phyloP scores from a whole-genome alignment of 2,329 filamentous ascomycete species.

The Alternaria consortialis region DNA sequence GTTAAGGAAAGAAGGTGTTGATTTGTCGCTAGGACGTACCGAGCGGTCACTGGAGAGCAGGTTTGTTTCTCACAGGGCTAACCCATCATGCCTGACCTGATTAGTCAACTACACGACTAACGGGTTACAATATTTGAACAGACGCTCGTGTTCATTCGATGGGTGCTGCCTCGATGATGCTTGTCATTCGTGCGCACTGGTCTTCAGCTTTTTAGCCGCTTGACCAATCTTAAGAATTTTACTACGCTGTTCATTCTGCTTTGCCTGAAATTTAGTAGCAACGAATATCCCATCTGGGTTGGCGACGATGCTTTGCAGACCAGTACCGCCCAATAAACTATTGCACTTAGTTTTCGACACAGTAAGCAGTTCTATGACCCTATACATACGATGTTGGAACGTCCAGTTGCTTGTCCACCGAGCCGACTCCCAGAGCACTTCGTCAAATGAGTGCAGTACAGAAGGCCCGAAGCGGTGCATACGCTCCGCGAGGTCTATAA shows the following conservation, averaged over 20 bases:
- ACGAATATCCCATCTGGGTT: background rate
- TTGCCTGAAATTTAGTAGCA: background rate
- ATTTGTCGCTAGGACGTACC: background rate
- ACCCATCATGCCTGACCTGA: background rate
- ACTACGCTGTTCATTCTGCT: conserved; percentile 4
- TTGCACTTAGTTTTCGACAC: conserved; percentile 12
- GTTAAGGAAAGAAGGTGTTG: background rate
- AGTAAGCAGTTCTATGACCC: conserved; percentile 5
- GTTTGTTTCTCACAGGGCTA: background rate
- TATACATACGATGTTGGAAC: conserved; percentile 1
- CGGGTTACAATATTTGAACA: background rate
- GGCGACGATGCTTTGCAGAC: conserved; percentile 9
- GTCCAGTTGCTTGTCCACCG: background rate
- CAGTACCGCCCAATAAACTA: background rate
- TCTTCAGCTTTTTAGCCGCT: background rate
- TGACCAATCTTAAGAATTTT: background rate
- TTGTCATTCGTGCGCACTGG: background rate
- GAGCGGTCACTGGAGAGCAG: background rate
- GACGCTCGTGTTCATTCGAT: background rate
- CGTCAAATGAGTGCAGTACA: background rate
- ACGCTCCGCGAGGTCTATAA: background rate
- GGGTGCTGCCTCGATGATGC: background rate
- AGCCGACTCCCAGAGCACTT: background rate
- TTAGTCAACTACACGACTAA: background rate
- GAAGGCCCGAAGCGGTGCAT: conserved; percentile 1